Evolutionary conservation across 1,284 basidiomycete genomes (phyloP).

Genomic region (Trametes hirsuta): DNA sequence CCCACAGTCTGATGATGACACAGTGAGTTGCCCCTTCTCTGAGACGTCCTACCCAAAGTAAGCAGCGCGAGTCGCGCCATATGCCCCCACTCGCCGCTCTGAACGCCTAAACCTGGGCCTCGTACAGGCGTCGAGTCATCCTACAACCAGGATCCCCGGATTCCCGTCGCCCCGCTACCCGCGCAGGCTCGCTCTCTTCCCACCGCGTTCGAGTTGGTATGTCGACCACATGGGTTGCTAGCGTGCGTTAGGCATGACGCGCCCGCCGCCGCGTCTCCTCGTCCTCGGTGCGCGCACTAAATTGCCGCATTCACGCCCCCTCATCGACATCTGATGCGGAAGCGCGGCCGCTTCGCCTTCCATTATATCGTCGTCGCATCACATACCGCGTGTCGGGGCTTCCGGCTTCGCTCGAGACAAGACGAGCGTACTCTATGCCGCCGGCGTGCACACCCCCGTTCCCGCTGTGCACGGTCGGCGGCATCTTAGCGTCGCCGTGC

Average conservation of each 20-base stretch:
- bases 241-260: background rate
- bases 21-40: background rate
- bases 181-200: background rate
- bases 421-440: too few species aligned
- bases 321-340: background rate
- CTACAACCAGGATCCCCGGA: background rate
- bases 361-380: background rate
- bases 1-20: constrained; percentile 3
- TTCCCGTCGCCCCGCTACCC: too few species aligned
- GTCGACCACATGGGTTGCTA: background rate
- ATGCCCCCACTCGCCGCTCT: background rate
- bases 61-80: background rate
- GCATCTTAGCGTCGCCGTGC: too few species aligned
- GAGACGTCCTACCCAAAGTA: background rate
- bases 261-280: background rate
- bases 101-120: background rate
- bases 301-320: background rate
- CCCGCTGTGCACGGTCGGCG: too few species aligned
- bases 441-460: too few species aligned
- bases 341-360: background rate
- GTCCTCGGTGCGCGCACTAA: background rate
- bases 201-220: background rate
- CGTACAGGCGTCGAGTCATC: constrained; percentile 3
- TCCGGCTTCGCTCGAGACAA: too few species aligned
- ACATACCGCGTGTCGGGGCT: background rate